These are phyloP conservation scores for Ganoderma lucidum DNA, from an alignment of 1,284 basidiomycete species.

Conservation along the genomic window DNA sequence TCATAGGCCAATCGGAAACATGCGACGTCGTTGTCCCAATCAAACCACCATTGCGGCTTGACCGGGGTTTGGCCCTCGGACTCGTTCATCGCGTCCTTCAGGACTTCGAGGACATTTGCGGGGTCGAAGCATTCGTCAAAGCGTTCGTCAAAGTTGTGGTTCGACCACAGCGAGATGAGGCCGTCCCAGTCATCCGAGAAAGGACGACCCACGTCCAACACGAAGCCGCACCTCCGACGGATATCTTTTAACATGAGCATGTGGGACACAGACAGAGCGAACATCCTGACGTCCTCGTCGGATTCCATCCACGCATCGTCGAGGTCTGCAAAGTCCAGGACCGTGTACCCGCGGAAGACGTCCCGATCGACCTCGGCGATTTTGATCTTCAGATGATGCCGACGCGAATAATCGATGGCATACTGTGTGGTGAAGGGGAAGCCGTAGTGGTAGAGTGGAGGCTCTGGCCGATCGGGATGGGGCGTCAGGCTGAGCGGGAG, in stretches of 20 bases:
- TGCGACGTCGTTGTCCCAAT: background rate
- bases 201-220: background rate
- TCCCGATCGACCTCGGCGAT: background rate
- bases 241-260: background rate
- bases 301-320: background rate
- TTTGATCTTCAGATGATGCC: background rate
- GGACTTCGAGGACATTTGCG: background rate
- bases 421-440: background rate
- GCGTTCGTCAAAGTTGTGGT: background rate
- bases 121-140: background rate
- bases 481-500: background rate
- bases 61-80: background rate
- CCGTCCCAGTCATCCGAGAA: background rate
- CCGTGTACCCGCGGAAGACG: background rate
- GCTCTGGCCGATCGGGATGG: background rate
- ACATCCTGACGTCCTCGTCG: background rate
- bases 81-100: slow-evolving; percentile 6
- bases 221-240: background rate
- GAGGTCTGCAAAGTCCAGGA: background rate
- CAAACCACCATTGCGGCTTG: slow-evolving; percentile 6
- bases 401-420: background rate
- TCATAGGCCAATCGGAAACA: background rate
- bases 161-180: slow-evolving; percentile 7
- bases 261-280: background rate
- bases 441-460: background rate